Evolutionary conservation across 371 early-diverging fungal species (phyloP).

Genomic region (Mucor lusitanicus): DNA sequence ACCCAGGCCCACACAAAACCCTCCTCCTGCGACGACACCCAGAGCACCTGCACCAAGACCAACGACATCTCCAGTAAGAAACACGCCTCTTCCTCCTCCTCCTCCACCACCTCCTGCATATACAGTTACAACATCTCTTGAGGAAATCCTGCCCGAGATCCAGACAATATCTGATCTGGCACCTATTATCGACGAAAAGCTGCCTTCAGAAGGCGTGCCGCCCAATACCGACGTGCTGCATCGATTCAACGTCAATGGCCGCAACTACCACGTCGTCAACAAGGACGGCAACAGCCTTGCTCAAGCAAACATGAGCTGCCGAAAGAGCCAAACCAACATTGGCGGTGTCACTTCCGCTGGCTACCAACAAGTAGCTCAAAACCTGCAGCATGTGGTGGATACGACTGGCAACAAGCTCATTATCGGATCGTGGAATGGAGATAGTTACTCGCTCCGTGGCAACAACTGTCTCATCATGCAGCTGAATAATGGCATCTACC

Average conservation of each 20-base stretch:
- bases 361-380: neutral
- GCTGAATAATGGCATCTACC: slow-evolving; percentile 15
- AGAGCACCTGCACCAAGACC: neutral
- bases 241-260: slow-evolving; percentile 1
- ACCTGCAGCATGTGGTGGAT: neutral
- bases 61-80: neutral
- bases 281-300: neutral
- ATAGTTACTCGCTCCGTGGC: slow-evolving; percentile 11
- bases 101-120: neutral
- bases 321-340: neutral
- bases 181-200: neutral
- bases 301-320: neutral
- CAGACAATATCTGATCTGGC: neutral
- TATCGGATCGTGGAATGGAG: slow-evolving; percentile 27
- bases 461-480: slow-evolving; percentile 17
- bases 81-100: neutral
- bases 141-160: neutral
- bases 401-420: neutral
- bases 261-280: neutral
- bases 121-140: neutral
- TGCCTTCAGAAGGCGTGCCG: neutral
- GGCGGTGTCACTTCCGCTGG: slow-evolving; percentile 1
- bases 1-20: neutral
- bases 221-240: neutral
- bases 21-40: neutral